Conservation (phyloP, 257 asterid species). For the Salvia splendens region DNA sequence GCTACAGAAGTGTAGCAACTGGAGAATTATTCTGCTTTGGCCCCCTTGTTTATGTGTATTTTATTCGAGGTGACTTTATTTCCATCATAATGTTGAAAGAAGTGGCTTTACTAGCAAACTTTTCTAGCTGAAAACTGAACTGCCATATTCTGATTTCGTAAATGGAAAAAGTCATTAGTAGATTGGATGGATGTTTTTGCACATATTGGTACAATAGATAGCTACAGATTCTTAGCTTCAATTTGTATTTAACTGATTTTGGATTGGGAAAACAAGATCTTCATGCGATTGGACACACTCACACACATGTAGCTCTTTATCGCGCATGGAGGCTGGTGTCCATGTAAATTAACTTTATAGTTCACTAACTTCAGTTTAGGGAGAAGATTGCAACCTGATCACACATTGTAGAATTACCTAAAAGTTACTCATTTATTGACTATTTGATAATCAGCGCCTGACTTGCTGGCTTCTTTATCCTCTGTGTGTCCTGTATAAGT, state of each 20-base stretch:
- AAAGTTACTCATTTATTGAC: conserved; percentile 2
- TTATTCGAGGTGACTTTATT: neutral
- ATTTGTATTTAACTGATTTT: conserved; percentile 11
- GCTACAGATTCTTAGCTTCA: neutral
- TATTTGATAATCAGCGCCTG: conserved; percentile 24
- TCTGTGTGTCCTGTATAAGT: conserved; percentile 1
- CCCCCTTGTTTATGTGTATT: neutral
- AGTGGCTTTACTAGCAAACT: conserved; percentile 6
- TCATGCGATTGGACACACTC: conserved; percentile 11
- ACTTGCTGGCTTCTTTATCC: conserved; percentile 13
- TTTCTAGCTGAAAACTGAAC: neutral
- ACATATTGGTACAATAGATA: conserved; percentile 18
- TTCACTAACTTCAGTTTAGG: conserved; percentile 1
- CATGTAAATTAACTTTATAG: conserved; percentile 4
- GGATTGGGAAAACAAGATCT: conserved; percentile 1
- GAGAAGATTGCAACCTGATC: conserved; percentile 26
- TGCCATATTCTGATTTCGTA: conserved; percentile 3
- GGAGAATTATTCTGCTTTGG: conserved; percentile 6
- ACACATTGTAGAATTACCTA: conserved; percentile 20
- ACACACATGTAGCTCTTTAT: conserved; percentile 9
- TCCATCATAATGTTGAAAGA: conserved; percentile 1
- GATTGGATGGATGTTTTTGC: conserved; percentile 17
- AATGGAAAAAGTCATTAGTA: conserved; percentile 13
- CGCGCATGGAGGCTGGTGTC: neutral
- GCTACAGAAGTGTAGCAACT: conserved; percentile 7